These are phyloP conservation scores for Cymbidium sinense DNA, from an alignment of 106 monocot genomes.

Conservation along the genomic window DNA sequence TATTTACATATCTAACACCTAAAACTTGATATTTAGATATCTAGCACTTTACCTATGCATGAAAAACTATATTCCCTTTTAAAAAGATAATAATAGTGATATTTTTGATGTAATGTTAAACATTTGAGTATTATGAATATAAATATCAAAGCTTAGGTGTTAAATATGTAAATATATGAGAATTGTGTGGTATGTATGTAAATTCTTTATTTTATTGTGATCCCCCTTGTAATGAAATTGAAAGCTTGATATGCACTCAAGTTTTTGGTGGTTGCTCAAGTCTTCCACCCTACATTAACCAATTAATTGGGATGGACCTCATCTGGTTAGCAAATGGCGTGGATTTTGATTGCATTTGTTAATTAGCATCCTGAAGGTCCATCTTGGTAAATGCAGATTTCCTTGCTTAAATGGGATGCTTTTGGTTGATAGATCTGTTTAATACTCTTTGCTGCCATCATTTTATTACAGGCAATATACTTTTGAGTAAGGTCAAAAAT, in stretches of 20 bases:
- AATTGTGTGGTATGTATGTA: too few relatives aligned
- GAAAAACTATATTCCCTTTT: too few relatives aligned
- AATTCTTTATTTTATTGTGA: too few relatives aligned
- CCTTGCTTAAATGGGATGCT: neutral
- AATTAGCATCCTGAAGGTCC: neutral
- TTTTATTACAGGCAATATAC: neutral
- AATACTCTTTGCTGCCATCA: neutral
- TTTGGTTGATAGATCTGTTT: neutral
- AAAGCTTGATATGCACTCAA: neutral
- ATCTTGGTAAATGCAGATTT: neutral
- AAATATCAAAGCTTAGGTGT: too few relatives aligned
- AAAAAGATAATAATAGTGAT: too few relatives aligned
- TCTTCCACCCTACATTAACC: neutral
- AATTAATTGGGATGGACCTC: neutral
- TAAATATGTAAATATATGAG: too few relatives aligned
- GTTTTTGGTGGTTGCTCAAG: neutral
- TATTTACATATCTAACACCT: too few relatives aligned
- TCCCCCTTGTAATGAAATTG: too few relatives aligned
- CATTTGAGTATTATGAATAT: too few relatives aligned
- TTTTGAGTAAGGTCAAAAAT: neutral
- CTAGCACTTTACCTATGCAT: too few relatives aligned
- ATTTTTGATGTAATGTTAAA: too few relatives aligned
- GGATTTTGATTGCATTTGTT: neutral
- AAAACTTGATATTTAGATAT: too few relatives aligned
- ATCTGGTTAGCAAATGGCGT: neutral